Evolutionary conservation across 1,139 yeast genomes (phyloP).

Genomic region (Geotrichum citri-aurantii): DNA sequence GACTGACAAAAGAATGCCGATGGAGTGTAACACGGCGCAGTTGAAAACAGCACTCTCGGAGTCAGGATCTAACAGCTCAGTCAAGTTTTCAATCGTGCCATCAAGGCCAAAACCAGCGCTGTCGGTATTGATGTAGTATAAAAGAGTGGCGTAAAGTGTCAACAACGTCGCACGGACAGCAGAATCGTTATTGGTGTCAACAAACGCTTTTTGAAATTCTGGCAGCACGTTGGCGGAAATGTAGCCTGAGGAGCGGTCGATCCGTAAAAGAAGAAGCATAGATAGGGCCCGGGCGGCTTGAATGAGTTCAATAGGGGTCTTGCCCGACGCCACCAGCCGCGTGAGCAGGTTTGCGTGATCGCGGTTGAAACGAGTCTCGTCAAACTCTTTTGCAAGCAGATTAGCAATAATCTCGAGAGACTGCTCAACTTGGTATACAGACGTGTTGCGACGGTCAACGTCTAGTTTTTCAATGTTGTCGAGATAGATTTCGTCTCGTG

Average conservation of each 20-base stretch:
- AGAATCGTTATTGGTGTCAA: constrained; percentile 17
- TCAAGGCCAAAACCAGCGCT: constrained; percentile 37
- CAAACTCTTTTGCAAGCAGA: not conserved
- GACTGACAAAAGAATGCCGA: constrained; percentile 28
- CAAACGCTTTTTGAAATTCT: constrained; percentile 20
- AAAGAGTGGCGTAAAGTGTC: constrained; percentile 30
- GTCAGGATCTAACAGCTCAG: constrained; percentile 28
- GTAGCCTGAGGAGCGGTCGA: constrained; percentile 27
- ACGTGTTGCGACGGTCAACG: not conserved
- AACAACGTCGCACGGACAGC: constrained; percentile 27
- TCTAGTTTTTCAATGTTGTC: not conserved
- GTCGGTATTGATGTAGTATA: constrained; percentile 32
- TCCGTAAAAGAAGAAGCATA: constrained; percentile 28
- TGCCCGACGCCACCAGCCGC: constrained; percentile 20
- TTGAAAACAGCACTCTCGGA: constrained; percentile 27
- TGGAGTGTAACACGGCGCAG: constrained; percentile 33
- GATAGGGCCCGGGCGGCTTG: constrained; percentile 15
- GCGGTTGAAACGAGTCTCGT: not conserved
- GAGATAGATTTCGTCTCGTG: not conserved
- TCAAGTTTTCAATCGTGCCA: constrained; percentile 25
- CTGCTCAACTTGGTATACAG: not conserved
- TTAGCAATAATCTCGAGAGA: not conserved
- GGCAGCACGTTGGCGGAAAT: constrained; percentile 22
- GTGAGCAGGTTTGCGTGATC: not conserved
- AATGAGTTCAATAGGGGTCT: constrained; percentile 22